Evolutionary conservation across 2,329 filamentous ascomycete genomes (phyloP), one percentile per base, ranked within the genome.

Genomic region (Aspergillus thermomutatus): DNA sequence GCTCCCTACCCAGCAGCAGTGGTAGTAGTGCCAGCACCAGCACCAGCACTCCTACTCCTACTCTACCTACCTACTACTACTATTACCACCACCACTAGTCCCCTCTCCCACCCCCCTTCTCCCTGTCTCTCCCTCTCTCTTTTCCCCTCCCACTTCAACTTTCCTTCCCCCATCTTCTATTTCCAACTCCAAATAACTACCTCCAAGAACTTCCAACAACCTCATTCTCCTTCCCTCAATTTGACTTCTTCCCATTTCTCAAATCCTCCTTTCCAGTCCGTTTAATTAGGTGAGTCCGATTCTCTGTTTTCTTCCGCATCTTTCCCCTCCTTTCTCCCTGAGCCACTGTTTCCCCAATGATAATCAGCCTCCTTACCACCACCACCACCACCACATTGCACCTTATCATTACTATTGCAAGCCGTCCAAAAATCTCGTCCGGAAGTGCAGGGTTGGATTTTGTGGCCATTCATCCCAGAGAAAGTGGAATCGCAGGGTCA

Each of bases 21-120:
- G n/a, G n/a, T 14, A 37, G 31, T 17, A 37, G 31, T 37, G 17
- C 31, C 31, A 37, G 31, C 7, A 11, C 28, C 28, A 31, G 28
- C 28, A 6, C 31, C 31, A 17, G 31, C 14, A 17, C 4, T 1
- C 11, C 5, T 53, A 52, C 50, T 49, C 48, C 52, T 47, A 43
- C 47, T 49, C 25, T n/a, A n/a, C n/a, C 31, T 40, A 25, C 25
- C 28, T 46, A 31, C 51, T 46, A 21, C 37, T 53, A 21, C 41
- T 46, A 21, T 25, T 43, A 26, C 25, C 23, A 52, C 34, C 19
- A 49, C 59, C 53, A 53, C 56, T 53, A 50, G 50, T 55, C 50
- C 54, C 54, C 52, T 61, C 57, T 59, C 57, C 64, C n/a, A n/a
- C n/a, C 57, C 61, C 51, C 55, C 51, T 52, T 62, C 57, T 60